Percentiles rank a stretch among this genome's conserved stretches.
These are phyloP conservation scores for Phlebopus sp. DNA, from an alignment of 1,284 basidiomycete species.

Conservation along the genomic window DNA sequence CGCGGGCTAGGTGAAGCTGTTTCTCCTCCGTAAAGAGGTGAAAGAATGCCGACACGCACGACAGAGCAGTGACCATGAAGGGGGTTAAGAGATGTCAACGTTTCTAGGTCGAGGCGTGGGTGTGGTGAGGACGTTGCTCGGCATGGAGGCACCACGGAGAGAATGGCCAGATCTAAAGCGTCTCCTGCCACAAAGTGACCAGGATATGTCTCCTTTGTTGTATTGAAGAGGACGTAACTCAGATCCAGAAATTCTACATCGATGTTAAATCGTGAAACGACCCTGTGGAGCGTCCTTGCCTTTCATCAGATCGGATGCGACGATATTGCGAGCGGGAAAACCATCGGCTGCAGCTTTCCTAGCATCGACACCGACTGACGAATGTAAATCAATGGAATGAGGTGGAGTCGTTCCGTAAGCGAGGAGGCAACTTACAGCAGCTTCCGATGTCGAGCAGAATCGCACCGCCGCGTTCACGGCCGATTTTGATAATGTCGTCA, in stretches of 20 bases:
- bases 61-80: constrained; percentile 1
- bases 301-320: constrained; percentile 2
- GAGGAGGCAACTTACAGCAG: constrained; percentile 19
- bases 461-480: constrained; percentile 18
- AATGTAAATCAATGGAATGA: background rate
- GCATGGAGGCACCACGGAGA: background rate
- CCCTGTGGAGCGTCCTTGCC: background rate
- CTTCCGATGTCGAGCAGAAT: constrained; percentile 27
- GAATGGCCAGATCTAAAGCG: constrained; percentile 3
- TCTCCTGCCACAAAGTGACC: constrained; percentile 4
- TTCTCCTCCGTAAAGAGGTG: constrained; percentile 32
- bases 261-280: background rate
- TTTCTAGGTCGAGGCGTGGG: background rate
- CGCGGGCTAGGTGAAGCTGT: constrained; percentile 25
- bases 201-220: constrained; percentile 2
- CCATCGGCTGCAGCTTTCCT: constrained; percentile 4
- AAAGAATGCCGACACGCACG: constrained; percentile 29
- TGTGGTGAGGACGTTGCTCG: background rate
- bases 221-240: constrained; percentile 4
- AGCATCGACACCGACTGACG: constrained; percentile 3
- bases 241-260: background rate
- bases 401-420: background rate
- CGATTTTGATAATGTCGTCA: constrained; percentile 18
- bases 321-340: constrained; percentile 1
- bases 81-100: background rate